Evolutionary conservation across 2,329 filamentous ascomycete genomes (phyloP), one percentile per base, ranked within the genome.

Genomic region (Septoria linicola): DNA sequence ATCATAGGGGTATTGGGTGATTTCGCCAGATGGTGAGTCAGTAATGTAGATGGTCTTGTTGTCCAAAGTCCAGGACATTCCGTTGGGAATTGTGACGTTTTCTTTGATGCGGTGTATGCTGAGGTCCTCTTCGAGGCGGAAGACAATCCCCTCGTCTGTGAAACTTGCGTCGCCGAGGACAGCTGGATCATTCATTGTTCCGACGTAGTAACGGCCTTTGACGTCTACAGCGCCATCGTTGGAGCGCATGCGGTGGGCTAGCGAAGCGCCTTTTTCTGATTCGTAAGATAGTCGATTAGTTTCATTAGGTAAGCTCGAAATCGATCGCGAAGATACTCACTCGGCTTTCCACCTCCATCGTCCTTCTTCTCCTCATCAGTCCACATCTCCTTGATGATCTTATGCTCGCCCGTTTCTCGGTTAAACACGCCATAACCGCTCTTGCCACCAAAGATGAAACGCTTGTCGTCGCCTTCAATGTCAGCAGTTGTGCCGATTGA

Each of bases 201-300:
- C 89, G 4, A 90, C 77, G 87, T 89, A 95, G 72, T 92, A 93
- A 27, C 89, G 77, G 25, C 91, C 90, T 56, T 84, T 79, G 20
- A 65, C 42, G 66, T 96, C 90, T 44, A 88, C 83, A 4, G 83
- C 86, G 40, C 90, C 90, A 66, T 96, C 91, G 66, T 96, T 96
- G 69, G 78, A 79, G 48, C 86, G 79, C 67, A 88, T 76, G 17
- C 83, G 50, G 23, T 61, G 59, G 30, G n/a, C 43, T 5, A 48
- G 43, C 4, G 42, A 48, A 10, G 35, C 27, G 43, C 50, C 50
- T 48, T 53, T 53, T 30, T 42, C 57, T 40, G 43, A 16, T 8
- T n/a, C n/a, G n/a, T n/a, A n/a, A n/a, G n/a, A n/a, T n/a, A n/a
- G n/a, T n/a, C n/a, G n/a, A n/a, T n/a, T n/a, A n/a, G n/a, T n/a